These are phyloP conservation scores for Scheffersomyces stambukii DNA, from an alignment of 1,139 yeast species.

Conservation along the genomic window DNA sequence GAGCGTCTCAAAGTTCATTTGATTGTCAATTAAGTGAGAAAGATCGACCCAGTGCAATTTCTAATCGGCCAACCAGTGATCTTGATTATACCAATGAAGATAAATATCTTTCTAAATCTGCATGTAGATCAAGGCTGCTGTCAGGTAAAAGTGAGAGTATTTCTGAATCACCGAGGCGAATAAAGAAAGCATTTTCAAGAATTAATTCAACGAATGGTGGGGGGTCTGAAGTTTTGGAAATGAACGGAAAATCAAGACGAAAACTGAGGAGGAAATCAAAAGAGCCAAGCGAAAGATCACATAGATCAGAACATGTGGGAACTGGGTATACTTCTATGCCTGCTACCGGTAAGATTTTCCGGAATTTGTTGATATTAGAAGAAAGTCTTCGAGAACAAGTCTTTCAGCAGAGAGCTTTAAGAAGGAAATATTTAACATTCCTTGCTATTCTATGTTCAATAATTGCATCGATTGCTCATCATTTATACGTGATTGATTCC, in stretches of 20 bases:
- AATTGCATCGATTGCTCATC: constrained; percentile 39
- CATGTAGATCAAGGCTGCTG: too few species aligned
- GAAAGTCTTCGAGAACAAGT: constrained; percentile 82
- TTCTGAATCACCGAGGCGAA: not conserved
- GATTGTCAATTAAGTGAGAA: constrained; percentile 12
- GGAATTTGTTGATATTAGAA: constrained; percentile 78
- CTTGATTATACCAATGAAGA: constrained; percentile 12
- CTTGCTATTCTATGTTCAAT: constrained; percentile 48
- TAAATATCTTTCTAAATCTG: constrained; percentile 1
- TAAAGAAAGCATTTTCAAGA: too few species aligned
- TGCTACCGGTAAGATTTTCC: constrained; percentile 67
- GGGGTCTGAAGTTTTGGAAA: constrained; percentile 1
- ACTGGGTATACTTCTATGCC: constrained; percentile 45
- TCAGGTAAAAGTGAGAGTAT: too few species aligned
- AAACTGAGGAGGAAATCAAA: constrained; percentile 26
- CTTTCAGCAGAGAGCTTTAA: constrained; percentile 60
- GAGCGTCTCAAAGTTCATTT: constrained; percentile 32
- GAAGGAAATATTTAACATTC: constrained; percentile 73
- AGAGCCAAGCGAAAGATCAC: constrained; percentile 28
- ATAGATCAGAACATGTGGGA: constrained; percentile 24
- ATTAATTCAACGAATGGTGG: constrained; percentile 4
- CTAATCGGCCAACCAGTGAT: constrained; percentile 6
- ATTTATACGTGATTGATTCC: constrained; percentile 29
- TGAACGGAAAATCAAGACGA: constrained; percentile 15
- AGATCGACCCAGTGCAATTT: too few species aligned